Evolutionary conservation across 768 basidiomycete genomes (phyloP).

Genomic region (Amanita muscaria): DNA sequence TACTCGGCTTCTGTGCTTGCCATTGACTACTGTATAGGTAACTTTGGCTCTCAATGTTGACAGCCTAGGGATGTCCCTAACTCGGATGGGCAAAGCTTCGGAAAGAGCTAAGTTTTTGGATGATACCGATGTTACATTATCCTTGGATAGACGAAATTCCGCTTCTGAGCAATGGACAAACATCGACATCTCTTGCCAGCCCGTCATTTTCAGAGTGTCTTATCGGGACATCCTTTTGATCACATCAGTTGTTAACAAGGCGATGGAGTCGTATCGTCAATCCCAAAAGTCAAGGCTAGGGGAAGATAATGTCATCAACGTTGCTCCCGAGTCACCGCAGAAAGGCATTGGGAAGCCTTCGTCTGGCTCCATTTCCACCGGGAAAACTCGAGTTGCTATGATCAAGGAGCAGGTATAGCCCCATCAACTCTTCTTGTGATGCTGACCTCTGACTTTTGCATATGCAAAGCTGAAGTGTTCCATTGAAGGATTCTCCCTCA

Average conservation of each 20-base stretch:
- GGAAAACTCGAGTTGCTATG: constrained; percentile 38
- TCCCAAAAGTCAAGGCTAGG: constrained; percentile 28
- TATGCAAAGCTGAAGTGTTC: constrained; percentile 65
- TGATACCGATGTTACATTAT: constrained; percentile 80
- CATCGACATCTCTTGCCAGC: constrained; percentile 74
- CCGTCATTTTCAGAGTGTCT: constrained; percentile 90
- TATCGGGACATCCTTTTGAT: constrained; percentile 92
- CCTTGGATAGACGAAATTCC: constrained; percentile 79
- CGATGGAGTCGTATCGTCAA: constrained; percentile 62
- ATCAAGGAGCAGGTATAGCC: constrained; percentile 72
- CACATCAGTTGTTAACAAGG: constrained; percentile 77
- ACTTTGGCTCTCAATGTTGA: constrained; percentile 73
- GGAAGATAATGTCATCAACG: background rate
- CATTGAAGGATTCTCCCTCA: constrained; percentile 86
- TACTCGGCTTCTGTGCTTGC: background rate
- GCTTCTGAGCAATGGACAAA: constrained; percentile 63
- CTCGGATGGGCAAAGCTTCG: constrained; percentile 72
- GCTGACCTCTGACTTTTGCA: too few relatives aligned
- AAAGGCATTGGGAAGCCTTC: background rate
- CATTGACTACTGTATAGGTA: constrained; percentile 37
- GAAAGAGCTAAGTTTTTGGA: constrained; percentile 91
- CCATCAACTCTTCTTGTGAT: background rate
- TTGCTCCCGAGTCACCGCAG: background rate
- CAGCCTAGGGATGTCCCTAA: constrained; percentile 88
- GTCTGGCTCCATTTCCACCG: constrained; percentile 16